phyloP scores from a whole-genome alignment of 2,329 filamentous ascomycete species.

The Ophiostoma fasciatum region DNA sequence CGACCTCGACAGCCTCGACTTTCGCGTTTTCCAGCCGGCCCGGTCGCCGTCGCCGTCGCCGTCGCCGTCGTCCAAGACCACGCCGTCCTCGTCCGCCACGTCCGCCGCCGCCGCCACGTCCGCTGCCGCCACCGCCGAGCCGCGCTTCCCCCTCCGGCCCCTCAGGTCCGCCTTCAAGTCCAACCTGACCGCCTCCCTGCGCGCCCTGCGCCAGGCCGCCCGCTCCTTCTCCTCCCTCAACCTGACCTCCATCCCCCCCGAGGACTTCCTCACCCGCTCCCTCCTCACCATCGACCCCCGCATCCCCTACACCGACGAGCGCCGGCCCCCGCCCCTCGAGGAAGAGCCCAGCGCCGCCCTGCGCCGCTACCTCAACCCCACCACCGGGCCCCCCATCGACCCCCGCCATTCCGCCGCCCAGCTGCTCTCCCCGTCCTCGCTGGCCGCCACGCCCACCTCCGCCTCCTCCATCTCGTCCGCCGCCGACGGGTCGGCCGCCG shows the following conservation, averaged over 20 bases:
- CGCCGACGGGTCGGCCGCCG: neutral
- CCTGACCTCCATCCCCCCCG: constrained; percentile 47
- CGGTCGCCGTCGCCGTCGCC: constrained; percentile 9
- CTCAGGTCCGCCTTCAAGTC: constrained; percentile 49
- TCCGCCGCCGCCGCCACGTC: neutral
- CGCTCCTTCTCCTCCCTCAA: constrained; percentile 48
- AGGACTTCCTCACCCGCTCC: constrained; percentile 52
- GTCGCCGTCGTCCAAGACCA: constrained; percentile 4
- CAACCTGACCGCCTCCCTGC: constrained; percentile 51
- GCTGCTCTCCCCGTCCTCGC: constrained; percentile 2
- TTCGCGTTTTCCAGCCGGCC: constrained; percentile 31
- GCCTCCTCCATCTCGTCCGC: constrained; percentile 13
- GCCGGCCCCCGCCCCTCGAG: constrained; percentile 44
- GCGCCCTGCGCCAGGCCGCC: constrained; percentile 48
- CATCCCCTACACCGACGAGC: constrained; percentile 53
- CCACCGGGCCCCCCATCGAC: constrained; percentile 33
- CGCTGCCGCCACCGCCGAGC: neutral
- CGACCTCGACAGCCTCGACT: constrained; percentile 31
- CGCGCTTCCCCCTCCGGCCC: constrained; percentile 25
- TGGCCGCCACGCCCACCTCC: neutral
- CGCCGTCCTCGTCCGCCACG: no score
- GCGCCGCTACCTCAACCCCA: constrained; percentile 53
- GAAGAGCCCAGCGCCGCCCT: constrained; percentile 52
- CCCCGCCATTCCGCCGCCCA: constrained; percentile 15
- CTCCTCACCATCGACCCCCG: constrained; percentile 52